Conservation (phyloP, 805 yeast genomes). For the Kodamaea laetipori region DNA sequence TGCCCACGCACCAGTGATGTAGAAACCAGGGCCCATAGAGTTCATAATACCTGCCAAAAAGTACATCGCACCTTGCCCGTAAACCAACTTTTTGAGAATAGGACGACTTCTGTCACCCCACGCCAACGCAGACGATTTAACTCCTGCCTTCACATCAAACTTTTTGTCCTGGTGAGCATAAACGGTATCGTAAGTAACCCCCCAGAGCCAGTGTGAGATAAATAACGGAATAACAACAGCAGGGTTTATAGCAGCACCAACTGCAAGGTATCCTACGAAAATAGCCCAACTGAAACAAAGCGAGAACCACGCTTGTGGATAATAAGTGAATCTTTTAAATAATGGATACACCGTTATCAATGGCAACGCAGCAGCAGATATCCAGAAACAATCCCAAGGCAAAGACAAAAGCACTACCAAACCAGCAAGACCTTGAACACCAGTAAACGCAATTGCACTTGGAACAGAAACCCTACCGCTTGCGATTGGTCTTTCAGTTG, state of each 20-base stretch:
- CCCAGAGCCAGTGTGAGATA: constrained; percentile 81
- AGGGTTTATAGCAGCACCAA: constrained; percentile 76
- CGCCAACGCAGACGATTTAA: constrained; percentile 91
- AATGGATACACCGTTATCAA: constrained; percentile 87
- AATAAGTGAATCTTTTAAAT: constrained; percentile 92
- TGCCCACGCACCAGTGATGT: constrained; percentile 64
- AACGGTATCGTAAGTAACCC: constrained; percentile 92
- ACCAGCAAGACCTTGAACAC: constrained; percentile 74
- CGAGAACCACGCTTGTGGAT: constrained; percentile 85
- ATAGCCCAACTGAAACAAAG: constrained; percentile 95
- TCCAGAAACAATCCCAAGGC: constrained; percentile 77
- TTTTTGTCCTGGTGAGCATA: constrained; percentile 97
- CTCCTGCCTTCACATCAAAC: constrained; percentile 87
- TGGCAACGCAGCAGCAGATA: constrained; percentile 80
- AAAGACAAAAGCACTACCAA: constrained; percentile 67
- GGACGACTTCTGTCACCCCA: constrained; percentile 85
- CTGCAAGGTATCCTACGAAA: constrained; percentile 91
- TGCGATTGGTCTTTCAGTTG: constrained; percentile 90
- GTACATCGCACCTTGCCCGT: constrained; percentile 65
- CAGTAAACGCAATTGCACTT: constrained; percentile 71
- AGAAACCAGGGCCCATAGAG: constrained; percentile 87
- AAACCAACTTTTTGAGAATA: constrained; percentile 62
- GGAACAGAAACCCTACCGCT: constrained; percentile 73
- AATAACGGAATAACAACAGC: constrained; percentile 78
- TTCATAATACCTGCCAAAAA: constrained; percentile 70